Percentiles rank a stretch among this genome's conserved stretches.
Evolutionary conservation across 768 basidiomycete genomes (phyloP).

Genomic region (Trametes sanguinea): DNA sequence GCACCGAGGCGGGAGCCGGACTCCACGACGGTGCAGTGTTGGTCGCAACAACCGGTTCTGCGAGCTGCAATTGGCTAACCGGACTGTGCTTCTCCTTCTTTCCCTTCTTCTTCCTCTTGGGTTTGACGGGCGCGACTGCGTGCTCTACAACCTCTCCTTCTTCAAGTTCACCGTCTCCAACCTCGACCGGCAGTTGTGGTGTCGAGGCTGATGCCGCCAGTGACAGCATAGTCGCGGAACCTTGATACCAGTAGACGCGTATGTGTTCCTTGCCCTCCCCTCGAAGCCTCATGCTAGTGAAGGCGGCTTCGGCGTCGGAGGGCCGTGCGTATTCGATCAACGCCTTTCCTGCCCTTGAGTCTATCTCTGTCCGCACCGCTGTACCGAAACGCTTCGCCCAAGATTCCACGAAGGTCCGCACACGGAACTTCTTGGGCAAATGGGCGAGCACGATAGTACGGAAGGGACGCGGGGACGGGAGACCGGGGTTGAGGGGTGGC

Average conservation of each 20-base stretch:
- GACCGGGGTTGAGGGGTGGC: not conserved
- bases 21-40: not conserved
- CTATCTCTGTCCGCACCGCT: slow-evolving; percentile 20
- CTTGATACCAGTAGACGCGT: slow-evolving; percentile 28
- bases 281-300: slow-evolving; percentile 22
- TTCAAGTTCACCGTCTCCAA: slow-evolving; percentile 34
- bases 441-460: slow-evolving; percentile 30
- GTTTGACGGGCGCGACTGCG: not conserved
- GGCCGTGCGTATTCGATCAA: slow-evolving; percentile 29
- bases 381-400: slow-evolving; percentile 27
- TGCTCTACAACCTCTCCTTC: slow-evolving; percentile 24
- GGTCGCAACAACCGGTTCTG: too few relatives aligned
- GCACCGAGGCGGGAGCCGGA: not conserved
- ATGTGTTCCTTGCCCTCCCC: slow-evolving; percentile 33
- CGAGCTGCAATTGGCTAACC: too few relatives aligned
- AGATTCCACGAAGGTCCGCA: slow-evolving; percentile 20
- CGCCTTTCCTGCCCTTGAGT: slow-evolving; percentile 27
- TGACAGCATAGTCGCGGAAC: too few relatives aligned
- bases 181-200: slow-evolving; percentile 2
- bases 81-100: slow-evolving; percentile 20
- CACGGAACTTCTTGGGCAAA: slow-evolving; percentile 31
- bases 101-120: slow-evolving; percentile 22
- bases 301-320: slow-evolving; percentile 24
- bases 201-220: too few relatives aligned
- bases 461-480: slow-evolving; percentile 13